Conservation (phyloP, 2,329 filamentous ascomycete species). For the Xylariaceae sp. region DNA sequence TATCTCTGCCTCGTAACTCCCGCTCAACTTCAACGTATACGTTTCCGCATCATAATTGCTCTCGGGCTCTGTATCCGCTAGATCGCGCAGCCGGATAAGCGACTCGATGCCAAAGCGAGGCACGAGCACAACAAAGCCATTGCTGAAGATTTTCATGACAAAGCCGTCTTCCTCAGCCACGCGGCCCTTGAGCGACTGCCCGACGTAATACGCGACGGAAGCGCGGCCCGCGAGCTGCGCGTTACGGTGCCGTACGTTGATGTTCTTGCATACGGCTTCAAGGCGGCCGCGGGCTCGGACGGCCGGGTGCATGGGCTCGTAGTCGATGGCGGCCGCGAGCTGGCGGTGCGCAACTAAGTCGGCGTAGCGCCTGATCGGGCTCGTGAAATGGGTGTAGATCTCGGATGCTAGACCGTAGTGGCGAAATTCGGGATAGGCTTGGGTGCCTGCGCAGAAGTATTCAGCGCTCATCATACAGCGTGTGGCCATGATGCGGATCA, state of each 20-base stretch:
- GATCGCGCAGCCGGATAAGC: conserved; percentile 78
- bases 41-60: conserved; percentile 81
- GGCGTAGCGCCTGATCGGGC: conserved; percentile 94
- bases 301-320: conserved; percentile 78
- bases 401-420: conserved; percentile 95
- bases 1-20: conserved; percentile 55
- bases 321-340: conserved; percentile 90
- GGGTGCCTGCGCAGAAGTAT: conserved; percentile 93
- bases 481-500: conserved; percentile 94
- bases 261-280: conserved; percentile 94
- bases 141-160: conserved; percentile 95
- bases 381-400: conserved; percentile 99
- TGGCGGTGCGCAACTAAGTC: conserved; percentile 92
- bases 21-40: conserved; percentile 66
- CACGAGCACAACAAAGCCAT: conserved; percentile 95
- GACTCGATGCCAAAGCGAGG: conserved; percentile 94
- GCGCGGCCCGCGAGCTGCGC: conserved; percentile 92
- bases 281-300: conserved; percentile 79
- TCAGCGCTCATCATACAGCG: conserved; percentile 99
- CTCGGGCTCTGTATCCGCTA: conserved; percentile 73
- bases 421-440: conserved; percentile 88
- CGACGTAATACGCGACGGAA: conserved; percentile 96
- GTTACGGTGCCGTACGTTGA: conserved; percentile 95
- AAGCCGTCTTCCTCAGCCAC: conserved; percentile 84
- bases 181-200: conserved; percentile 82